Conservation (phyloP, 176 grass and related monocot species). For the Juncus effusus region DNA sequence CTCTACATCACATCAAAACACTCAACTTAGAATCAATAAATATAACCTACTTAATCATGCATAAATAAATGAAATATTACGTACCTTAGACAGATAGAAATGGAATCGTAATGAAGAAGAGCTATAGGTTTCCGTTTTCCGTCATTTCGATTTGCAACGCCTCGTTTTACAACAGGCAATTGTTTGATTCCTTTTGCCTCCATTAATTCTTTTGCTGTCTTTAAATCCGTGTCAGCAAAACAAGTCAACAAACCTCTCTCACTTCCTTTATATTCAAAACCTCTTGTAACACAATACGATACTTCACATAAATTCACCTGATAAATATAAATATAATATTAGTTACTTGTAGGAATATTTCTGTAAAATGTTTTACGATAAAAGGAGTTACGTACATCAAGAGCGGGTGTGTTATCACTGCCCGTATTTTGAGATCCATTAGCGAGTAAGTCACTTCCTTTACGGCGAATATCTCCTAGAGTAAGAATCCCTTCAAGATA, state of each 20-base stretch:
- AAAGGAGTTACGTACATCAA: constrained; percentile 49
- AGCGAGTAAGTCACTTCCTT: constrained; percentile 40
- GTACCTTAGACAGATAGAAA: constrained; percentile 68
- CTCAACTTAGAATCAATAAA: neutral
- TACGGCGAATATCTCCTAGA: constrained; percentile 65
- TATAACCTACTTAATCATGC: neutral
- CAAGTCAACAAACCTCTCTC: constrained; percentile 72
- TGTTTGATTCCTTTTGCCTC: constrained; percentile 94
- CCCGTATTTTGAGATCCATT: constrained; percentile 30
- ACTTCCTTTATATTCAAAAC: constrained; percentile 52
- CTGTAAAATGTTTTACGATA: no score
- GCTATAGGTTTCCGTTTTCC: constrained; percentile 57
- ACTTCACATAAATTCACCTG: constrained; percentile 58
- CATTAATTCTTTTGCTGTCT: constrained; percentile 87
- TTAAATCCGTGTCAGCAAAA: constrained; percentile 91
- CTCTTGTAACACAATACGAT: constrained; percentile 66
- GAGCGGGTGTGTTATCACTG: constrained; percentile 23
- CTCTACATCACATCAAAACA: constrained; percentile 39
- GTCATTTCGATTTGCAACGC: constrained; percentile 42
- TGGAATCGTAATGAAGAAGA: constrained; percentile 84
- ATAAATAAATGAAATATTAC: constrained; percentile 23
- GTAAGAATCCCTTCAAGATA: constrained; percentile 91
- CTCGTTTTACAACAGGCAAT: constrained; percentile 89
- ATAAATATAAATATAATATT: constrained; percentile 32
- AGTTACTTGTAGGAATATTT: no score